These are phyloP conservation scores for Suillus ampliporus DNA, from an alignment of 768 basidiomycete genomes.

Conservation along the genomic window DNA sequence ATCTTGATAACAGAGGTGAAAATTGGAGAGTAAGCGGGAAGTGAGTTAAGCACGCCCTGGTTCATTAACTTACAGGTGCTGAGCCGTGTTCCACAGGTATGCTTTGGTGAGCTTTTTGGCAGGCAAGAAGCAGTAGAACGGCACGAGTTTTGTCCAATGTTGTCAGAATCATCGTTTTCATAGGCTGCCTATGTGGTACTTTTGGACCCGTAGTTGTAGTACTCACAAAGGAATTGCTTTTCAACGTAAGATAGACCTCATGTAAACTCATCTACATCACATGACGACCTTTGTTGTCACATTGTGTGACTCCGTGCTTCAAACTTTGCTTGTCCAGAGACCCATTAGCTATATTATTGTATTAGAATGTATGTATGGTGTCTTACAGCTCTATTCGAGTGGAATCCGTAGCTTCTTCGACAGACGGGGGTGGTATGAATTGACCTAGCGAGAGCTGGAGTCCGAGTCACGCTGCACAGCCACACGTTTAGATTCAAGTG, in stretches of 20 bases:
- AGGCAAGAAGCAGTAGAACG: conserved; percentile 4
- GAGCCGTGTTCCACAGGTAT: conserved; percentile 24
- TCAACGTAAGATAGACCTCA: too few relatives aligned
- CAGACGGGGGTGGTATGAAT: too few relatives aligned
- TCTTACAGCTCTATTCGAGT: too few relatives aligned
- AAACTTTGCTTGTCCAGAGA: too few relatives aligned
- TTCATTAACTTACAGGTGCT: neutral
- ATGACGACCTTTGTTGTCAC: too few relatives aligned
- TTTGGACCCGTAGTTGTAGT: neutral
- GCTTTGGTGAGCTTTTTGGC: conserved; percentile 39
- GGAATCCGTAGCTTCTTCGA: too few relatives aligned
- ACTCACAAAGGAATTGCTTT: neutral
- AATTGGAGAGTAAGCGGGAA: conserved; percentile 84
- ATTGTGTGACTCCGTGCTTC: too few relatives aligned
- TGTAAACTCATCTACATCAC: too few relatives aligned
- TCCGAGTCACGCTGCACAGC: neutral
- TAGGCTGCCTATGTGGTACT: too few relatives aligned
- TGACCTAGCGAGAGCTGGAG: too few relatives aligned
- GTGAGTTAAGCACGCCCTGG: conserved; percentile 43
- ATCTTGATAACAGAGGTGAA: conserved; percentile 65
- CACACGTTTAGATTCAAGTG: neutral
- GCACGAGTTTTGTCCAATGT: neutral
- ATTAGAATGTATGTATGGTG: too few relatives aligned
- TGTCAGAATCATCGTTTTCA: neutral
- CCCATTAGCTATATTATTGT: too few relatives aligned